Evolutionary conservation across 1,284 basidiomycete genomes (phyloP), one percentile per base, ranked within the genome.

Genomic region (Lentinula novae-zelandiae): DNA sequence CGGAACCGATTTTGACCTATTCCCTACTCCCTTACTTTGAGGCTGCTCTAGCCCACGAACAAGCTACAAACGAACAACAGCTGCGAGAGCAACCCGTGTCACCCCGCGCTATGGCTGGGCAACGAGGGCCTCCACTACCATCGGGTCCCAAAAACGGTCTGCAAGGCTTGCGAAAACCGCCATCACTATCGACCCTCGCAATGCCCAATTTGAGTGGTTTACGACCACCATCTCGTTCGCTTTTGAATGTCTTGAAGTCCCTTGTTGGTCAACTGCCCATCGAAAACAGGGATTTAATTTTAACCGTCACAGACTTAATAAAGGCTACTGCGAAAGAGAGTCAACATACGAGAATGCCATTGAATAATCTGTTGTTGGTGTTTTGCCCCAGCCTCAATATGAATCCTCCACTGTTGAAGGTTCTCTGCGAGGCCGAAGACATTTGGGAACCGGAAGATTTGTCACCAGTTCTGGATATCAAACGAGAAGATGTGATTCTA

Each of bases 301-400:
- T 82, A 60, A 92, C 90, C 1, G 83, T 92, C 27, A 80, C 83
- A 13, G 88, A 92, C 61, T 76, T 93, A 46, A 89, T 93, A 66
- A 83, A 80, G 57, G 83, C 80, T 44, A 92, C 90, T 1, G 84
- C 87, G 0, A 77, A 76, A 58, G 79, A 80, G 60, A 80, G 78
- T 65, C 81, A 79, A 65, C 82, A 84, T 68, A 94, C 90, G 39
- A 92, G 90, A 77, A 94, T 94, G 92, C 90, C 90, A 1, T 70
- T 94, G 65, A 88, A 86, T 69, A 94, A 94, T 69, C 71, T 94
- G 65, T 74, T 93, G 31, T 75, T 93, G 51, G 85, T 93, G 57
- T 87, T 94, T 70, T 92, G 87, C 66, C 92, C 92, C 33, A 93
- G 87, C 68, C 73, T 93, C 67, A 86, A 83, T 68, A 88, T 94